Conservation (phyloP, 257 asterid species). For the Asclepias syriaca region DNA sequence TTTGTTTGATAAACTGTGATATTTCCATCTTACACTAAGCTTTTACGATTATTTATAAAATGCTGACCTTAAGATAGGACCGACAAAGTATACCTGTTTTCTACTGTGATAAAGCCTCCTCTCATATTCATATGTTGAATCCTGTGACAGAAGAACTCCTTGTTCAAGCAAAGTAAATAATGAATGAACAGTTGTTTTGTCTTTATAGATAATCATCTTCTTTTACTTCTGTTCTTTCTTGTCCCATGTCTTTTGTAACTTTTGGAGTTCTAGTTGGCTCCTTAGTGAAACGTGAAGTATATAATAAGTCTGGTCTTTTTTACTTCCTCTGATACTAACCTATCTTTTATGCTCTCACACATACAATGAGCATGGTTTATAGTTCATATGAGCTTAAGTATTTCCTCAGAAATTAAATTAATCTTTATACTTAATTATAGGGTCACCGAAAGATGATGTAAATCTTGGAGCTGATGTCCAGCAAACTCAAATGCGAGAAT, state of each 20-base stretch:
- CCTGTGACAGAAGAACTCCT: not conserved
- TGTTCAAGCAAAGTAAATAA: not conserved
- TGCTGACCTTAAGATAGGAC: not conserved
- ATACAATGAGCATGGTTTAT: not conserved
- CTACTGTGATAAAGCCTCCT: not conserved
- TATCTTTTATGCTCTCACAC: not conserved
- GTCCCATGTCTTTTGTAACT: not conserved
- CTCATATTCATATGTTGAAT: not conserved
- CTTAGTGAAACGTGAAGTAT: not conserved
- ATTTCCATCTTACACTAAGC: not conserved
- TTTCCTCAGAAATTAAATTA: not conserved
- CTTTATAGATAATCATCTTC: not conserved
- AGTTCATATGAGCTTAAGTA: no score
- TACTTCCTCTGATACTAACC: not conserved
- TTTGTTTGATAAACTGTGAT: not conserved
- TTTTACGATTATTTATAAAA: not conserved
- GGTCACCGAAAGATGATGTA: constrained; percentile 57
- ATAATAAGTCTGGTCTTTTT: not conserved
- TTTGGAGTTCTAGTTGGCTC: not conserved
- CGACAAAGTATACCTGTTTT: not conserved
- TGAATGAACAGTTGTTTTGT: not conserved
- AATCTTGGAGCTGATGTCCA: constrained; percentile 41
- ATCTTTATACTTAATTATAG: constrained; percentile 25
- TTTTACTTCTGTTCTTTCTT: not conserved
- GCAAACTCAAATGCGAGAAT: constrained; percentile 42